Evolutionary conservation across 441 rosid species (phyloP).

Genomic region (Aquilaria agallochum): DNA sequence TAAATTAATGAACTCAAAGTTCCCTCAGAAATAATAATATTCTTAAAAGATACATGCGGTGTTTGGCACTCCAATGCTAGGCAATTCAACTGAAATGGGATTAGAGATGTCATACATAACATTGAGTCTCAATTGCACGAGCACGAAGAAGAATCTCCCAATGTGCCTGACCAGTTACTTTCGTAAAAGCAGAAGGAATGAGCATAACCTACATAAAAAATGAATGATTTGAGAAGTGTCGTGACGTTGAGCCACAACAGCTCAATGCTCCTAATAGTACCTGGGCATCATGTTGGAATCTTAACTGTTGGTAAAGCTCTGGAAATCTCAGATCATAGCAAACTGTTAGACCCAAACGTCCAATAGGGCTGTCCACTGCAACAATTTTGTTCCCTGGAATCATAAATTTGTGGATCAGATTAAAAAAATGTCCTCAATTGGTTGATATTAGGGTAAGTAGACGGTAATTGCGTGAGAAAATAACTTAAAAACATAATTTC

Average conservation of each 20-base stretch:
- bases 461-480: too few species aligned
- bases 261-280: slow-evolving; percentile 24
- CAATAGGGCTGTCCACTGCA: slow-evolving; percentile 77
- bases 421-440: background rate
- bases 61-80: background rate
- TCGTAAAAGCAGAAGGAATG: slow-evolving; percentile 91
- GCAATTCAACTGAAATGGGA: background rate
- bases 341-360: slow-evolving; percentile 83
- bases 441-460: too few species aligned
- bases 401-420: background rate
- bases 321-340: slow-evolving; percentile 98
- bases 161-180: slow-evolving; percentile 89
- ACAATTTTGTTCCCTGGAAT: slow-evolving; percentile 64
- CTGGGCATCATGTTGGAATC: slow-evolving; percentile 81
- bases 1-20: background rate
- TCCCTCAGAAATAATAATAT: too few species aligned
- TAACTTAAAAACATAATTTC: too few species aligned
- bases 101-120: slow-evolving; percentile 55
- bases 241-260: slow-evolving; percentile 4
- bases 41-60: too few species aligned
- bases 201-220: slow-evolving; percentile 56
- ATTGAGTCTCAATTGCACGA: slow-evolving; percentile 93
- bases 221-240: background rate
- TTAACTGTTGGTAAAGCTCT: slow-evolving; percentile 83
- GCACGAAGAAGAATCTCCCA: slow-evolving; percentile 98